Conservation (phyloP, 2,329 filamentous ascomycete genomes). For the Beauveria brongniartii region DNA sequence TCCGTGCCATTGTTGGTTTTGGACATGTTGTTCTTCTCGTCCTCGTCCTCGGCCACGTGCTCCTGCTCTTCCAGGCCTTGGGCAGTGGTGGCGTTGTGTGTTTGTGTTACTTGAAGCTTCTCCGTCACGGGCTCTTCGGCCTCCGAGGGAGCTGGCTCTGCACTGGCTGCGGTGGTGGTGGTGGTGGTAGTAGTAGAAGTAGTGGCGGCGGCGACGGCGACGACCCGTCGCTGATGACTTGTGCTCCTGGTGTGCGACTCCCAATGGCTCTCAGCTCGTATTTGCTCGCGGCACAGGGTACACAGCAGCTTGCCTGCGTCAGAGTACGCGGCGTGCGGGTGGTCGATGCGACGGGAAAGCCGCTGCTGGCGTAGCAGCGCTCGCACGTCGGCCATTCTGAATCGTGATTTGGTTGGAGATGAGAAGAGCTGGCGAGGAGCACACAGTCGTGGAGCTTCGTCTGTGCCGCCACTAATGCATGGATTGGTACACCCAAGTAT, state of each 20-base stretch:
- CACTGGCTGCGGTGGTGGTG: conserved; percentile 11
- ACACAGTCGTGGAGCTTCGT: conserved; percentile 3
- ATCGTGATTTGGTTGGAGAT: conserved; percentile 2
- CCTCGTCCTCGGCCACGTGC: background rate
- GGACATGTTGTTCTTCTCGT: conserved; percentile 11
- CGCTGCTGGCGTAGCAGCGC: conserved; percentile 72
- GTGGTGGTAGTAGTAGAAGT: conserved; percentile 5
- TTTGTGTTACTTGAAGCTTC: conserved; percentile 12
- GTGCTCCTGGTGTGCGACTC: conserved; percentile 48
- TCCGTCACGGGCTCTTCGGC: background rate
- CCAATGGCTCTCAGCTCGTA: conserved; percentile 63
- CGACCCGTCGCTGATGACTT: conserved; percentile 30
- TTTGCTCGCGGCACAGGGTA: conserved; percentile 53
- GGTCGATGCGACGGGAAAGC: conserved; percentile 62
- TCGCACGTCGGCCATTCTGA: conserved; percentile 67
- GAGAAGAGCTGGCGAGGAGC: background rate
- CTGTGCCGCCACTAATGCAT: conserved; percentile 9
- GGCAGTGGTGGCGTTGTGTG: conserved; percentile 15
- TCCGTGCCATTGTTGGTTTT: conserved; percentile 12
- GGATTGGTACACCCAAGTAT: conserved; percentile 6
- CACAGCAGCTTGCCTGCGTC: conserved; percentile 61
- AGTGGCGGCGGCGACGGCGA: conserved; percentile 11
- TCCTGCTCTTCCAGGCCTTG: background rate
- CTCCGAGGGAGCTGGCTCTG: background rate
- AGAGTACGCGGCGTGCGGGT: conserved; percentile 61